Evolutionary conservation across 1,284 basidiomycete genomes (phyloP), one percentile per base, ranked within the genome.

Genomic region (Blastosporella zonata): DNA sequence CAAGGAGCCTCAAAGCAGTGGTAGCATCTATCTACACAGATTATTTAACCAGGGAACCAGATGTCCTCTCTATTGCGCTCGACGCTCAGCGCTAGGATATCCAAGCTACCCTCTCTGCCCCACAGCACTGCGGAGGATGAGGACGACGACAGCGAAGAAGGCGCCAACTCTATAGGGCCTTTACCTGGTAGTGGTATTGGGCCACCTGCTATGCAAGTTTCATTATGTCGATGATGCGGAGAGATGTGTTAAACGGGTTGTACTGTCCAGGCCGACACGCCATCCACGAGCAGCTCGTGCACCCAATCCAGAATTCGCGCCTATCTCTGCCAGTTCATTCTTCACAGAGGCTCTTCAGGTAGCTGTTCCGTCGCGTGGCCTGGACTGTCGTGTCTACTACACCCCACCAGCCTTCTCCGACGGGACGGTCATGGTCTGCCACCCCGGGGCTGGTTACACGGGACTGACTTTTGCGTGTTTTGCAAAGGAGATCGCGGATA

Each of bases 371-470:
- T 63, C 70, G 22, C 78, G 79, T 18, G 76, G 72, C 28, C 77
- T 90, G 4, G 80, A 85, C 41, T 79, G 84, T 56, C 75, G 92
- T 25, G 84, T 81, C 1, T 95, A 94, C 67, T 87, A 93, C 63
- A 87, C 89, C 0, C 77, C 72, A 29, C 77, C 78, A 3, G 74
- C 72, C 59, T 71, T 62, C 43, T 61, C 63, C 34, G 73, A 73
- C 31, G 76, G 74, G 6, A 82, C 85, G 0, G 81, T 96, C 2
- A 80, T 98, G 61, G 76, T 98, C 2, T 91, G 91, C 65, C 94
- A 97, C 62, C 96, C 99, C 59, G 96, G 97, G 0, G 96, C 92
- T 1, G 96, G 97, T 2, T 93, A 92, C 61, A 86, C 86, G 0
- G 95, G 83, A 0, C 74, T 97, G 53, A 91, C 84, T 53, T 99